These are phyloP conservation scores for Solanum chacoense DNA, from an alignment of 305 asterid genomes.

Conservation along the genomic window DNA sequence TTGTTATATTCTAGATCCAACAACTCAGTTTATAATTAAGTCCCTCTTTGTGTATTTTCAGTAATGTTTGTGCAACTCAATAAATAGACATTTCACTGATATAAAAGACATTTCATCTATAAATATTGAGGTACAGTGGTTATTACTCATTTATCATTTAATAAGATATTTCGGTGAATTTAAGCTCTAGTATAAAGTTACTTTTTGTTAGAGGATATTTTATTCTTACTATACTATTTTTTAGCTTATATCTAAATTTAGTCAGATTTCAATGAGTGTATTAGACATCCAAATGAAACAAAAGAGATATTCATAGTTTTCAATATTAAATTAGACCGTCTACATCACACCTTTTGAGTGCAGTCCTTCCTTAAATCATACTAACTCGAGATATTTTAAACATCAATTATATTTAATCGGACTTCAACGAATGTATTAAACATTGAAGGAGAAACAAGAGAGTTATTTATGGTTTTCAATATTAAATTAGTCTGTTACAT, in stretches of 20 bases:
- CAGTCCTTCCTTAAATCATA: not conserved
- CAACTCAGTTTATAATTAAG: not conserved
- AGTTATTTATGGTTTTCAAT: fast-evolving
- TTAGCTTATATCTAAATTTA: fast-evolving
- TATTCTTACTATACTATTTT: no score
- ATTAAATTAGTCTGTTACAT: not conserved
- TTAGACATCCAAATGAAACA: not conserved
- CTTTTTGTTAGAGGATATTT: fast-evolving
- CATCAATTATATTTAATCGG: fast-evolving
- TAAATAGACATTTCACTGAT: not conserved
- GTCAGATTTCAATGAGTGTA: fast-evolving
- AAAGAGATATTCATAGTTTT: no score
- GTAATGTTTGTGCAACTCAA: not conserved
- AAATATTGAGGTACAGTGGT: fast-evolving
- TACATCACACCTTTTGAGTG: not conserved
- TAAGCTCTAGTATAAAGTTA: fast-evolving
- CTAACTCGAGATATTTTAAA: not conserved
- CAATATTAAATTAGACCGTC: fast-evolving
- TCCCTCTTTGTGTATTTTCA: not conserved
- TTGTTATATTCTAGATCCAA: not conserved
- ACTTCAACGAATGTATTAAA: no score
- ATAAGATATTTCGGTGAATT: fast-evolving
- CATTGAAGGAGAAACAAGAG: not conserved
- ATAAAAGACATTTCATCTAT: not conserved
- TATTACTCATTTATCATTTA: no score